These are phyloP conservation scores for Globisporangium paroecandrum DNA, from an alignment of 352 stramenopile species.

Conservation along the genomic window DNA sequence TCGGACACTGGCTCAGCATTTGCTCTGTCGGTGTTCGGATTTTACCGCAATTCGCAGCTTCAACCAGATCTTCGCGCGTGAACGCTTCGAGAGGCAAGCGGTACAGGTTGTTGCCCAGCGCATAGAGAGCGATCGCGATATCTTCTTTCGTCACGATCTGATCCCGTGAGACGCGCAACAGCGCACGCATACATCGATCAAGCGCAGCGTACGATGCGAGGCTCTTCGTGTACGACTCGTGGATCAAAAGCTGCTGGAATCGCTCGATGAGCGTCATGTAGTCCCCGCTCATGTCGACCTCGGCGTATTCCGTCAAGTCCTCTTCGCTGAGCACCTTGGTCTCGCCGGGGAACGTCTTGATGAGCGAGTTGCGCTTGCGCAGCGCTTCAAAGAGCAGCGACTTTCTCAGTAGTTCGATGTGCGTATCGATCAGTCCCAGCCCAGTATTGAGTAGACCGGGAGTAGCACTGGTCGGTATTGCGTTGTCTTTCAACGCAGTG, in stretches of 20 bases:
- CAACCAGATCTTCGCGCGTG: constrained; percentile 53
- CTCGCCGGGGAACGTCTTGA: constrained; percentile 57
- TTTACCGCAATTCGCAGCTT: constrained; percentile 34
- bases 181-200: constrained; percentile 60
- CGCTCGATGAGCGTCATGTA: constrained; percentile 64
- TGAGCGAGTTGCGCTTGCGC: constrained; percentile 66
- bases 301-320: constrained; percentile 42
- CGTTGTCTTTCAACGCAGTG: background rate
- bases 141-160: constrained; percentile 68
- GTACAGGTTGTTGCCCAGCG: constrained; percentile 28
- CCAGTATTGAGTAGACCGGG: constrained; percentile 32
- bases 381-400: constrained; percentile 60
- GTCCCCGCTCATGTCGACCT: constrained; percentile 65
- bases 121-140: constrained; percentile 48
- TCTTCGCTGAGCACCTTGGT: constrained; percentile 42
- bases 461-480: background rate
- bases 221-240: constrained; percentile 61
- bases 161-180: constrained; percentile 38
- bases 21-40: constrained; percentile 50
- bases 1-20: constrained; percentile 45
- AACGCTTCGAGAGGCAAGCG: constrained; percentile 61
- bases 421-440: constrained; percentile 60
- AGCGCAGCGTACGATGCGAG: constrained; percentile 59
- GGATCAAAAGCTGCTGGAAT: constrained; percentile 64
- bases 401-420: constrained; percentile 64